Conservation (phyloP, 345 rosid species). For the Eucalyptus polyanthemos region DNA sequence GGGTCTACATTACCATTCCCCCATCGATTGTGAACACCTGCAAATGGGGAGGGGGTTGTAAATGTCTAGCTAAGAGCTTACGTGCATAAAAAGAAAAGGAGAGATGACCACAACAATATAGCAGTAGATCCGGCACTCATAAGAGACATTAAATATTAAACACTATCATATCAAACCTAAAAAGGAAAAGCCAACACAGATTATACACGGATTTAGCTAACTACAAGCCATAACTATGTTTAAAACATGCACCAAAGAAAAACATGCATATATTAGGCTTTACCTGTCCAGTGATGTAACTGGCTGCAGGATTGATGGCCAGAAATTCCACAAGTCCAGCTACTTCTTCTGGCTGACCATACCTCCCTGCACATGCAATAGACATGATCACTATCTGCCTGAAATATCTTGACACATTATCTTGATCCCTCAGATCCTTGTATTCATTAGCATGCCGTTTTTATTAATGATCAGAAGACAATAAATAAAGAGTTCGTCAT, state of each 20-base stretch:
- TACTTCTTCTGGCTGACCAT: constrained; percentile 97
- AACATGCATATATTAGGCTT: not conserved
- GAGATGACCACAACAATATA: not conserved
- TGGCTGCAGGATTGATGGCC: constrained; percentile 83
- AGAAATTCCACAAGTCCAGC: constrained; percentile 96
- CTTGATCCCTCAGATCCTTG: not conserved
- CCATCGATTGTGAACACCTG: constrained; percentile 93
- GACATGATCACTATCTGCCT: not conserved
- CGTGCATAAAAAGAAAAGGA: not conserved
- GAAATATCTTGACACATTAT: not conserved
- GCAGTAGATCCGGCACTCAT: not conserved
- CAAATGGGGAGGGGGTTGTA: not conserved
- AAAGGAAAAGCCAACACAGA: not conserved
- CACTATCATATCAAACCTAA: not conserved
- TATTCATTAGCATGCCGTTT: not conserved
- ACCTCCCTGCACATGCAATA: constrained; percentile 52
- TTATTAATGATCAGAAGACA: not conserved
- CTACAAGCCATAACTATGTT: not conserved
- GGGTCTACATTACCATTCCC: constrained; percentile 76
- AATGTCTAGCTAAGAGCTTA: not conserved
- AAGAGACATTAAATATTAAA: not conserved
- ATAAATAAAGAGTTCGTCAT: not conserved
- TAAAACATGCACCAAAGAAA: not conserved
- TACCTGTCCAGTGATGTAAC: constrained; percentile 96
- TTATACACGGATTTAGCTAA: not conserved